Conservation (phyloP, 2,329 filamentous ascomycete genomes). For the Thermothelomyces thermophilus region DNA sequence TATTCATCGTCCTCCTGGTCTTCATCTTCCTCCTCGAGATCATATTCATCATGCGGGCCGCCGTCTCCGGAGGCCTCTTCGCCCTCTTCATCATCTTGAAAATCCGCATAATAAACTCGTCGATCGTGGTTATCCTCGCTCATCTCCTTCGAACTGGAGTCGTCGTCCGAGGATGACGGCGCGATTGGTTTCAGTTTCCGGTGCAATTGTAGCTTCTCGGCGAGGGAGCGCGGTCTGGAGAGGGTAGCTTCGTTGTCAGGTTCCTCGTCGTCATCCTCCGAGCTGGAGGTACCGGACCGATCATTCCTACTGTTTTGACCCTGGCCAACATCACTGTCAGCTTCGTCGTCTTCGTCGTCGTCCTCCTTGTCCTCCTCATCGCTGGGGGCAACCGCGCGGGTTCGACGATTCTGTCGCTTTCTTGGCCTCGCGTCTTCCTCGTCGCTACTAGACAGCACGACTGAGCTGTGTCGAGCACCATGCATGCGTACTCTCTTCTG, state of each 20-base stretch:
- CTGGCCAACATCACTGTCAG: background rate
- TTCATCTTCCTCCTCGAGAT: background rate
- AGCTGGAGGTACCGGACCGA: slow-evolving; percentile 4
- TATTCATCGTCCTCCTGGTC: background rate
- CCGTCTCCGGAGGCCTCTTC: background rate
- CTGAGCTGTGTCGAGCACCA: background rate
- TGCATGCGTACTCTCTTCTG: slow-evolving; percentile 8
- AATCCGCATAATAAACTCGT: slow-evolving; percentile 16
- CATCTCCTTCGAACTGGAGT: slow-evolving; percentile 8
- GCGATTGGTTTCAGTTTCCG: slow-evolving; percentile 6
- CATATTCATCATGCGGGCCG: background rate
- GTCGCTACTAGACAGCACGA: slow-evolving; percentile 9
- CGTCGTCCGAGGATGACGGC: slow-evolving; percentile 7
- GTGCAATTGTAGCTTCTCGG: slow-evolving; percentile 14
- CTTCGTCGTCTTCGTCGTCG: background rate
- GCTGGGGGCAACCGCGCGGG: background rate
- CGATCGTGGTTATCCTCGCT: slow-evolving; percentile 15
- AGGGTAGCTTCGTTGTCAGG: background rate
- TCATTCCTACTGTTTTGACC: background rate
- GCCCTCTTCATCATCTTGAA: slow-evolving; percentile 20
- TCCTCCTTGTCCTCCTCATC: background rate
- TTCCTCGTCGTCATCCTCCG: background rate
- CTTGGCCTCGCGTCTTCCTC: slow-evolving; percentile 3
- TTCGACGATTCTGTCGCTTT: background rate
- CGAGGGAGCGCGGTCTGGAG: slow-evolving; percentile 4